Evolutionary conservation across 345 rosid species (phyloP), one percentile per base, ranked within the genome.

Genomic region (Salix exigua): DNA sequence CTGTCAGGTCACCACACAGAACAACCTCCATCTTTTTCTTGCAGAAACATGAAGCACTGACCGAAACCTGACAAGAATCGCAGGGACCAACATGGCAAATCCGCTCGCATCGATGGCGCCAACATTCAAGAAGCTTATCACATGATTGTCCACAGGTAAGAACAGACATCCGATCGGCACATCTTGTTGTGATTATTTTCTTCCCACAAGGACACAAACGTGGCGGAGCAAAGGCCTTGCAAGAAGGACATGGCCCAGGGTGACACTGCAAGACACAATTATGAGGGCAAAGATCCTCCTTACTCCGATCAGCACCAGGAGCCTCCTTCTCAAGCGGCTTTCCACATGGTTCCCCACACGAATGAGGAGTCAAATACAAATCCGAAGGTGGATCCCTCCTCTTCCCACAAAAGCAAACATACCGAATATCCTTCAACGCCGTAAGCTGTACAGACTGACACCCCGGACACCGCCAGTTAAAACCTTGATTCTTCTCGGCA

Each of bases 191-290:
- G 77, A 90, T 81, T 65, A 79, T 80, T 81, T 93, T 89, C 85
- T 92, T 96, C 75, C 97, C 96, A 79, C 98, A 96, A 78, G 97
- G 98, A 64, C 98, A 96, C 68, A 74, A 60, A 25, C 86, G 78
- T 6, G 96, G 92, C 9, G 94, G 98, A 74, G 99, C 97, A 87
- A 96, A 96, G 19, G 92, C 91, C 86, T 91, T 96, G 76, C 97
- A 96, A 68, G 99, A 97, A 83, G 99, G 98, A 82, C 98, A 96
- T 17, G 99, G 98, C 65, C 99, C 99, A 28, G 97, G 99, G 72
- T 96, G 99, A 77, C 98, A 96, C 82, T 92, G 99, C 92, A 96
- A 82, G 46, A 96, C 97, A 84, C 99, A 96, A 75, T 82, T 71
- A 82, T 93, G 99, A 77, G 97, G 98, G 68, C 99, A 96, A 71